A percentile compares a stretch with the other conserved stretches of the same genome.
These are phyloP conservation scores for Butyriboletus loyo DNA, from an alignment of 768 basidiomycete genomes.

Conservation along the genomic window DNA sequence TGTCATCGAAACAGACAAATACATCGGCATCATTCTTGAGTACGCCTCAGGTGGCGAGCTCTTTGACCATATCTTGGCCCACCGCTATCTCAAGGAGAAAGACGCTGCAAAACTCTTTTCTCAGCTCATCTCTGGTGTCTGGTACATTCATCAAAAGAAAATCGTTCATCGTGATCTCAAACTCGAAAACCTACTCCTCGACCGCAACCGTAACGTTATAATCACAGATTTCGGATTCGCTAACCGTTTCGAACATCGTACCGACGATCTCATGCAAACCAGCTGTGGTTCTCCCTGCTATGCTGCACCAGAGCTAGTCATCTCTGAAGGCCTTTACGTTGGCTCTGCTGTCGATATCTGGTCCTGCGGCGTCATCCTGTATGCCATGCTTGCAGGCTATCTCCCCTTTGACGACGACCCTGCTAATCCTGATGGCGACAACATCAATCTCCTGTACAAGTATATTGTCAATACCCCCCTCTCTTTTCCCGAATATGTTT, in stretches of 20 bases:
- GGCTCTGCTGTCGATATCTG: constrained; percentile 98
- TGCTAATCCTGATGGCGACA: constrained; percentile 97
- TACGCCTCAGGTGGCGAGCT: constrained; percentile 98
- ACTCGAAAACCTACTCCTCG: constrained; percentile 95
- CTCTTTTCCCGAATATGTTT: constrained; percentile 96
- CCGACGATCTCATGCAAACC: constrained; percentile 98
- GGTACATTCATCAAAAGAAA: constrained; percentile 99
- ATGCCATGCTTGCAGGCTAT: constrained; percentile 95
- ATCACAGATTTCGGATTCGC: constrained; percentile 99
- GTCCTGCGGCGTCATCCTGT: constrained; percentile 93
- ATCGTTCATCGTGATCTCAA: constrained; percentile 99
- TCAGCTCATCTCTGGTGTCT: constrained; percentile 96
- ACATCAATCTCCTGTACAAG: constrained; percentile 97
- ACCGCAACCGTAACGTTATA: constrained; percentile 96
- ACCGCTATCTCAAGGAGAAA: constrained; percentile 90
- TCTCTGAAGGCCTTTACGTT: constrained; percentile 94
- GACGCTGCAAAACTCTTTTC: constrained; percentile 96
- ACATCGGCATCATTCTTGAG: constrained; percentile 98
- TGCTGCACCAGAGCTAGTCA: constrained; percentile 96
- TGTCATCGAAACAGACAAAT: constrained; percentile 99
- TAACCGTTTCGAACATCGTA: constrained; percentile 89
- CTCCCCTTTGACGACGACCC: constrained; percentile 99
- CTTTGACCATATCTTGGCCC: constrained; percentile 98
- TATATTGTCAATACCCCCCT: constrained; percentile 98
- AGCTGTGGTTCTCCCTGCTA: constrained; percentile 97